Conservation (phyloP, 768 basidiomycete genomes). For the Strobilomyces confusus region DNA sequence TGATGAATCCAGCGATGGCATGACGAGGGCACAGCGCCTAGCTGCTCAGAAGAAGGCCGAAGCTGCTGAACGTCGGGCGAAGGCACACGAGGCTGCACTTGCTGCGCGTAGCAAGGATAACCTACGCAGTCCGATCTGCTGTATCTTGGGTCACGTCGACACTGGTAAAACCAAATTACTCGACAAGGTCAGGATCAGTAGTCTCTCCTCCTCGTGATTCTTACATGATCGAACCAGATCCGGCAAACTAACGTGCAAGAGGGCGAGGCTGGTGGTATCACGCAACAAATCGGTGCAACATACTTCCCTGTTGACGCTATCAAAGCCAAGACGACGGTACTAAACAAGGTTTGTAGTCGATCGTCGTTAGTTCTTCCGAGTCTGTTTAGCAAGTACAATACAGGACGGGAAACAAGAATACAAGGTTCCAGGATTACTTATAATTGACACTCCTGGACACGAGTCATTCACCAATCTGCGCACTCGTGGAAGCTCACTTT, state of each 20-base stretch:
- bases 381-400: constrained; percentile 5
- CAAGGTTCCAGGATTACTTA: constrained; percentile 92
- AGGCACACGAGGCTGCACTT: constrained; percentile 80
- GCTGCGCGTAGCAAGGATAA: constrained; percentile 86
- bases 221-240: constrained; percentile 51
- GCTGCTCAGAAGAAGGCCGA: constrained; percentile 74
- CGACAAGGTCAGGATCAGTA: constrained; percentile 68
- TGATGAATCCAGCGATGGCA: constrained; percentile 54
- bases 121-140: constrained; percentile 94
- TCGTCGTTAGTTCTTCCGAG: neutral
- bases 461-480: constrained; percentile 98
- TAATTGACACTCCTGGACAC: constrained; percentile 99
- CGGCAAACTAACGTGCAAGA: constrained; percentile 99
- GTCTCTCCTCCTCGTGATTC: neutral
- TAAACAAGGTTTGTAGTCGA: constrained; percentile 64
- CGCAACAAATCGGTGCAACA: constrained; percentile 98
- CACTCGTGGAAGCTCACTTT: constrained; percentile 91
- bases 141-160: constrained; percentile 99
- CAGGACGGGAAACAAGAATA: constrained; percentile 84
- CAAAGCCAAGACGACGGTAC: constrained; percentile 85
- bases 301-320: constrained; percentile 98
- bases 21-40: constrained; percentile 64
- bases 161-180: constrained; percentile 97
- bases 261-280: constrained; percentile 99
- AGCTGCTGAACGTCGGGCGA: constrained; percentile 74